Evolutionary conservation across 768 basidiomycete genomes (phyloP).

Genomic region (Rhodotorula paludigena): DNA sequence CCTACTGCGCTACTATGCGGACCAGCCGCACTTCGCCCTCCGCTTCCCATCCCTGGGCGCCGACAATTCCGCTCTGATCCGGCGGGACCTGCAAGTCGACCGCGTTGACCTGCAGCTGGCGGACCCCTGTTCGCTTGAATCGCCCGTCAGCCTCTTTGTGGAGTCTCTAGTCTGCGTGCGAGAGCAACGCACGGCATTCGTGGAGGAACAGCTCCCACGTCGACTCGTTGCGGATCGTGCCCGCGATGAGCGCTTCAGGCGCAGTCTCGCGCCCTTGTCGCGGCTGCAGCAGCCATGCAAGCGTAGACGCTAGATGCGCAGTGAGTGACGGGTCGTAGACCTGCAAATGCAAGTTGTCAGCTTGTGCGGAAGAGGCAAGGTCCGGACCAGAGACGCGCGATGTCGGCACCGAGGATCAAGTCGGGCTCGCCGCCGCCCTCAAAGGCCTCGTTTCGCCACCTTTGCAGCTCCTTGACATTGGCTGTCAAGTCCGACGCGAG

Average conservation of each 20-base stretch:
- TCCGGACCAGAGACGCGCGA: conserved; percentile 1
- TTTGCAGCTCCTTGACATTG: neutral
- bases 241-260: conserved; percentile 28
- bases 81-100: neutral
- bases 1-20: too few species aligned
- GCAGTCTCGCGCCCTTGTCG: accelerated
- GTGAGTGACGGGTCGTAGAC: conserved; percentile 32
- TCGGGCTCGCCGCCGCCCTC: conserved; percentile 1
- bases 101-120: neutral
- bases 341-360: neutral
- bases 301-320: neutral
- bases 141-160: too few species aligned
- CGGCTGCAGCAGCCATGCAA: conserved; percentile 6
- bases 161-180: too few species aligned
- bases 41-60: conserved; percentile 33
- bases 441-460: conserved; percentile 8
- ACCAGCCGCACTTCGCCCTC: conserved; percentile 34
- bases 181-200: conserved; percentile 17
- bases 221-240: conserved; percentile 29
- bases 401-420: conserved; percentile 32
- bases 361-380: neutral
- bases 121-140: neutral
- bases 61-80: conserved; percentile 21
- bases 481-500: neutral
- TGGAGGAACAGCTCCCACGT: conserved; percentile 25